Percentiles rank a stretch among this genome's conserved stretches.
Conservation (phyloP, 1,284 basidiomycete species). For the Microbotryum scabiosae region DNA sequence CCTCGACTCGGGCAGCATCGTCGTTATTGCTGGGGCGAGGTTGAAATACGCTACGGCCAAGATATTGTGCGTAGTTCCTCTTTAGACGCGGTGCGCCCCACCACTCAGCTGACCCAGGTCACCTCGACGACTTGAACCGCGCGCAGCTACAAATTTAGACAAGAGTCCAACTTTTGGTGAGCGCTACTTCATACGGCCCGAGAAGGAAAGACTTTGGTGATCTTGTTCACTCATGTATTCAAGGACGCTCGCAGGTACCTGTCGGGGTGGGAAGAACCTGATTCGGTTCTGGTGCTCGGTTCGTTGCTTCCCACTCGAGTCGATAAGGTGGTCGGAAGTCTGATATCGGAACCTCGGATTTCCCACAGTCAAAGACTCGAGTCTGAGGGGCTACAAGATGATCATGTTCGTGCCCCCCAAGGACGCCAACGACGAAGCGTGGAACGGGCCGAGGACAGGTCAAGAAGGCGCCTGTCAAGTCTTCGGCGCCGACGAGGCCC, state of each 20-base stretch:
- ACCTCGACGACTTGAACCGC: too few species aligned
- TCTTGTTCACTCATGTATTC: background rate
- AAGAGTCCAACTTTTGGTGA: slow-evolving; percentile 42
- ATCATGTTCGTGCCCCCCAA: slow-evolving; percentile 75
- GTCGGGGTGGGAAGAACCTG: slow-evolving; percentile 89
- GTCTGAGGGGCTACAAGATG: slow-evolving; percentile 71
- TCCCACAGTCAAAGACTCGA: slow-evolving; percentile 28
- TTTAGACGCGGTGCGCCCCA: too few species aligned
- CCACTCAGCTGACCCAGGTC: too few species aligned
- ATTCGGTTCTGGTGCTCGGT: slow-evolving; percentile 78
- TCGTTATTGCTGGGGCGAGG: slow-evolving; percentile 69
- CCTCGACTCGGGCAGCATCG: slow-evolving; percentile 67
- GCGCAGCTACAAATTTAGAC: slow-evolving; percentile 83
- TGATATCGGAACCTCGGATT: background rate
- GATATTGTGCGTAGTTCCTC: slow-evolving; percentile 44
- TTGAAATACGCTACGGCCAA: slow-evolving; percentile 78
- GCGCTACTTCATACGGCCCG: background rate
- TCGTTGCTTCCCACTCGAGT: slow-evolving; percentile 29
- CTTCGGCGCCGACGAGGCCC: slow-evolving; percentile 65
- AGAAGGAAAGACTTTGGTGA: background rate
- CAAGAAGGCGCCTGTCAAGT: slow-evolving; percentile 53
- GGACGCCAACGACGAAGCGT: slow-evolving; percentile 70
- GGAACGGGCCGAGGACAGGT: slow-evolving; percentile 74
- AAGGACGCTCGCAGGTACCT: slow-evolving; percentile 54
- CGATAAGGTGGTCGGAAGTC: background rate